Evolutionary conservation across 1,284 basidiomycete genomes (phyloP).

Genomic region (Sanguinoderma infundibulare): DNA sequence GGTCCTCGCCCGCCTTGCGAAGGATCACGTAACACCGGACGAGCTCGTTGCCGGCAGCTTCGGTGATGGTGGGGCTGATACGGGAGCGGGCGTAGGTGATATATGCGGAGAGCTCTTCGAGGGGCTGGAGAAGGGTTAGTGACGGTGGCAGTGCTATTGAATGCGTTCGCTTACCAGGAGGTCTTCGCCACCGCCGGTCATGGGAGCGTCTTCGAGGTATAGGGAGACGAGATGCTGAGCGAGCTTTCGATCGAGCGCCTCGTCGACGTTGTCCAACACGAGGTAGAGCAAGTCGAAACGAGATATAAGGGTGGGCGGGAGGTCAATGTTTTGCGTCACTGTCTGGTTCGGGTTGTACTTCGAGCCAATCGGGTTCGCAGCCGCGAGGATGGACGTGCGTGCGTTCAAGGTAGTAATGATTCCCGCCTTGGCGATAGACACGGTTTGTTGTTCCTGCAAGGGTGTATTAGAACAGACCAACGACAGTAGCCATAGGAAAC

Average conservation of each 20-base stretch:
- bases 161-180: conserved; percentile 66
- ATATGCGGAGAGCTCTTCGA: conserved; percentile 91
- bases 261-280: conserved; percentile 94
- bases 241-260: conserved; percentile 85
- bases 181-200: conserved; percentile 65
- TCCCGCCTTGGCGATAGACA: conserved; percentile 99
- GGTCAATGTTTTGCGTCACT: conserved; percentile 87
- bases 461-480: neutral
- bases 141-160: neutral
- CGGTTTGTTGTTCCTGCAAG: conserved; percentile 96
- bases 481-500: conserved; percentile 27
- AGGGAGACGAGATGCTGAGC: conserved; percentile 94
- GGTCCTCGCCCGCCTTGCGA: conserved; percentile 90
- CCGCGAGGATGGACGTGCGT: conserved; percentile 94
- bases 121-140: conserved; percentile 55
- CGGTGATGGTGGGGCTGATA: conserved; percentile 88
- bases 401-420: conserved; percentile 99
- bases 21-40: conserved; percentile 92
- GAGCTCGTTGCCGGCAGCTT: conserved; percentile 85
- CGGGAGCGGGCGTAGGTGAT: conserved; percentile 93
- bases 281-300: conserved; percentile 98
- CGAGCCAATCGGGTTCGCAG: conserved; percentile 96
- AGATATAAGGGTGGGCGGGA: conserved; percentile 97
- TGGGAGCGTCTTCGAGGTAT: conserved; percentile 91
- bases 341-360: conserved; percentile 93